Base-by-base conservation (phyloP, 1,284 basidiomycete species). In the Kalmanozyma brasiliensis region DNA sequence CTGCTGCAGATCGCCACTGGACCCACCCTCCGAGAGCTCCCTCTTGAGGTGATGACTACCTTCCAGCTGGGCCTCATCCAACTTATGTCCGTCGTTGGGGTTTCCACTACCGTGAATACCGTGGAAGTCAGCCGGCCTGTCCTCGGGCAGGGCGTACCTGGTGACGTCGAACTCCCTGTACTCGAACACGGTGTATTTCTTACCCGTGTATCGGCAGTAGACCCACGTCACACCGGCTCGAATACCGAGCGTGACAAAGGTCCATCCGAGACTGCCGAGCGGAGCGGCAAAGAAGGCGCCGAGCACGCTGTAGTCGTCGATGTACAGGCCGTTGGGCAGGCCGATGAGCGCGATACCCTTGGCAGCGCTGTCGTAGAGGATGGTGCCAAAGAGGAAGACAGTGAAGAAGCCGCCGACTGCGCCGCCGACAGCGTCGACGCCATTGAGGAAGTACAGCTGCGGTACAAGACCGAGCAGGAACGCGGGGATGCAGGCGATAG, bases 391-490 rank as follows among this genome's bases (percentile, higher is more conserved):
- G 37, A 81, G 22, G 49, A 81, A 82, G 34, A 82, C 74, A 37
- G 81, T 82, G 20, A 82, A 61, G 65, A 82, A 81, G 10, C 81
- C 81, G 29, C 81, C 81, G 19, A 76, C 68, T n/a, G 77, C 81
- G 23, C 81, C 81, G 29, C 79, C 67, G 22, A 82, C 73, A 14
- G 73, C 78, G 44, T 82, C 81, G 23, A 77, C 57, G 10, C 79
- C 81, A 41, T 79, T 79, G 48, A 78, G 59, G 45, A 77, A 80
- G 64, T 76, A 79, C 2, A 82, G 59, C 30, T 49, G 46, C 0
- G 69, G 74, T 7, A 77, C 64, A 10, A 82, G 61, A 8, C 81
- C 81, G 26, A 82, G 64, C 42, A 82, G 52, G 40, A 76, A 69
- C 2, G 70, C 72, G 4, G 81, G 81, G 33, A 82, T 70, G 22